Evolutionary conservation across 257 asterid species (phyloP).

Genomic region (Solanum ossicruentum): DNA sequence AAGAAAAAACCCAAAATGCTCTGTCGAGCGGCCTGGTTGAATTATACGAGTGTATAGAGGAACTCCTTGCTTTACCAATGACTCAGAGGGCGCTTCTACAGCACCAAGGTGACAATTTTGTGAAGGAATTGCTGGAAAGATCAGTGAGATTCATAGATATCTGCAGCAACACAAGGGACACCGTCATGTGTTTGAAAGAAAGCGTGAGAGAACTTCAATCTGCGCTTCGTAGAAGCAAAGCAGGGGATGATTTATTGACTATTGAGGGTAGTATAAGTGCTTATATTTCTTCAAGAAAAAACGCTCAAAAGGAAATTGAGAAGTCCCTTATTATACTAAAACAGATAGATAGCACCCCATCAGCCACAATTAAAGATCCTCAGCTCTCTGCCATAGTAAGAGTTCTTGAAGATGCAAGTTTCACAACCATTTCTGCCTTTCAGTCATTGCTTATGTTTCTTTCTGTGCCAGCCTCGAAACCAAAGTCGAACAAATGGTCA

Average conservation of each 20-base stretch:
- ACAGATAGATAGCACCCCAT: constrained; percentile 1
- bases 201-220: constrained; percentile 17
- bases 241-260: constrained; percentile 4
- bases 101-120: constrained; percentile 2
- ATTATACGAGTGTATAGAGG: constrained; percentile 15
- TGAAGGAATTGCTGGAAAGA: constrained; percentile 15
- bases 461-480: constrained; percentile 10
- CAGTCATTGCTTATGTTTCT: constrained; percentile 12
- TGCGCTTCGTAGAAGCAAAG: constrained; percentile 19
- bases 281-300: constrained; percentile 8
- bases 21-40: constrained; percentile 11
- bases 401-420: constrained; percentile 9
- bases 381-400: constrained; percentile 2
- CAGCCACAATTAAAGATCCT: background rate
- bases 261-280: background rate
- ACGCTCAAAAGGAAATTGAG: constrained; percentile 12
- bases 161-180: constrained; percentile 19
- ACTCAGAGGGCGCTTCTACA: constrained; percentile 10
- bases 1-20: constrained; percentile 3
- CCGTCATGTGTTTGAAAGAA: constrained; percentile 11
- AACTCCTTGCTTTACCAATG: constrained; percentile 13
- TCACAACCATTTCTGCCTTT: constrained; percentile 12
- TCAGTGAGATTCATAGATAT: constrained; percentile 16
- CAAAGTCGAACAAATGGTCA: constrained; percentile 12
- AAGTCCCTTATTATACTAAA: constrained; percentile 2